Conservation (phyloP, 306 rosid genomes). For the Castanea mollissima region DNA sequence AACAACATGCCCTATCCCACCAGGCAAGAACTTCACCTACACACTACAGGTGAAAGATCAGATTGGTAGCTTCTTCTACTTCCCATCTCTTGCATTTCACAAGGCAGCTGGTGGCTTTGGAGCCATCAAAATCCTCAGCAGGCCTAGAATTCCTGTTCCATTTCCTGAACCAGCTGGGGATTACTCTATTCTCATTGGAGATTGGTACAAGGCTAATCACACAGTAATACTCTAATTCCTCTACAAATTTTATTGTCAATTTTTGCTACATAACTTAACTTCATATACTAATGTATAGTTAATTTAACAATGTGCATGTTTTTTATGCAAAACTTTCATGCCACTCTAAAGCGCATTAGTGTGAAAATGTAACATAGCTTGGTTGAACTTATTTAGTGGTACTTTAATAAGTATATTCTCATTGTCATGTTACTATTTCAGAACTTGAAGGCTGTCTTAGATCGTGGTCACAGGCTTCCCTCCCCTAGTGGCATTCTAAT, state of each 20-base stretch:
- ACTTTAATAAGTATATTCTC: background rate
- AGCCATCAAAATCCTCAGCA: conserved; percentile 66
- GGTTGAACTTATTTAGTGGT: no score
- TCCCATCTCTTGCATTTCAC: conserved; percentile 82
- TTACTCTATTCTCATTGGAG: conserved; percentile 73
- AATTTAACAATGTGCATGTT: no score
- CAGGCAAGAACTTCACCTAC: conserved; percentile 90
- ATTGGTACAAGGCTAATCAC: conserved; percentile 74
- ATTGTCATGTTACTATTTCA: conserved; percentile 28
- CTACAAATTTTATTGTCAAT: no score
- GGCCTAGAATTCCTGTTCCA: conserved; percentile 90
- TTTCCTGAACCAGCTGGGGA: conserved; percentile 82
- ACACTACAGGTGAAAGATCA: conserved; percentile 86
- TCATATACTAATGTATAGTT: no score
- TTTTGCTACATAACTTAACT: no score
- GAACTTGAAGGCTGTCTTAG: conserved; percentile 56
- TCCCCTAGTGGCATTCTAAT: conserved; percentile 61
- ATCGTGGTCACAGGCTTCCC: conserved; percentile 76
- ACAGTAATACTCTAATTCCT: conserved; percentile 32
- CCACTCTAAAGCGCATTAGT: no score
- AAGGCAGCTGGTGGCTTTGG: conserved; percentile 97
- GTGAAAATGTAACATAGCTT: no score
- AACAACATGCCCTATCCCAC: conserved; percentile 88
- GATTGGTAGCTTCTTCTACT: conserved; percentile 82
- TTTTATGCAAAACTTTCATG: no score